Conservation (phyloP, 768 basidiomycete genomes). For the Cystofilobasidium bisporidii region DNA sequence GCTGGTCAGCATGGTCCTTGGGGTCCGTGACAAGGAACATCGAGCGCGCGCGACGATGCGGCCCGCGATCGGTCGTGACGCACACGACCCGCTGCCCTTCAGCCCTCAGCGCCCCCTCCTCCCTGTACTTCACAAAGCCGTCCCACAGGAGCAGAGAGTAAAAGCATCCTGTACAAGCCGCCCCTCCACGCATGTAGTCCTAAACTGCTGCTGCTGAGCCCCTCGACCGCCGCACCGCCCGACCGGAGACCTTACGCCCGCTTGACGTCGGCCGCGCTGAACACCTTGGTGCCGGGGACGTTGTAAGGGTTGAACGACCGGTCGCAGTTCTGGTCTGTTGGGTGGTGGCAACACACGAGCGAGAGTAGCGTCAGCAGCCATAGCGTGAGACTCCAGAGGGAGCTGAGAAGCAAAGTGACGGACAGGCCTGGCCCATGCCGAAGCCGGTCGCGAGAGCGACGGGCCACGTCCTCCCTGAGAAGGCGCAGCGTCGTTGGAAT, state of each 20-base stretch:
- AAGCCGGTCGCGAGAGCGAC: conserved; percentile 78
- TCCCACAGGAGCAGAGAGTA: too few species aligned
- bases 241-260: conserved; percentile 1
- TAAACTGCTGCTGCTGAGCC: neutral
- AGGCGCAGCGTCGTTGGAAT: too few species aligned
- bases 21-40: too few species aligned
- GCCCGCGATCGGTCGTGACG: too few species aligned
- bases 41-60: too few species aligned
- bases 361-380: neutral
- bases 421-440: conserved; percentile 66
- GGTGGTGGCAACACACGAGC: neutral
- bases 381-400: neutral
- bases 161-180: neutral
- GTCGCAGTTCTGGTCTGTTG: conserved; percentile 62
- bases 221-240: neutral
- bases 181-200: neutral
- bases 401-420: neutral
- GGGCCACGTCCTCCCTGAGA: conserved; percentile 80
- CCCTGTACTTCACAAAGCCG: too few species aligned
- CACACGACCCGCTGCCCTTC: too few species aligned
- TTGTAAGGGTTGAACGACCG: conserved; percentile 84
- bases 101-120: too few species aligned
- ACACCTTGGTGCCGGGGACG: conserved; percentile 69
- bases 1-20: too few species aligned
- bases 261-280: conserved; percentile 39